Conservation (phyloP, 2,329 filamentous ascomycete species). For the Fusarium lyarnte region DNA sequence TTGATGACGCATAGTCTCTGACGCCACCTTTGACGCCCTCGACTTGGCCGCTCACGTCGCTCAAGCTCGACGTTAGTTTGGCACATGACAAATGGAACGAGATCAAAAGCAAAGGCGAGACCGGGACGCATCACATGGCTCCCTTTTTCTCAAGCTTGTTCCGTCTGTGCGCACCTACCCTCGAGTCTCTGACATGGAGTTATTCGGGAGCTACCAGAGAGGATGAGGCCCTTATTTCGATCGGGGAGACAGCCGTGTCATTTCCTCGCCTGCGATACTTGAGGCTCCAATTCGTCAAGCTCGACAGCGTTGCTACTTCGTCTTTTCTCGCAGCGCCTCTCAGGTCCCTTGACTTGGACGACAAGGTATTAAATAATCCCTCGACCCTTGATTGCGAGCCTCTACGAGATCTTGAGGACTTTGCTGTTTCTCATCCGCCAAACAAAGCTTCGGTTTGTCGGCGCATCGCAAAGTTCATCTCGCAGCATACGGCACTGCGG, state of each 20-base stretch:
- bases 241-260: neutral
- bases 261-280: slow-evolving; percentile 10
- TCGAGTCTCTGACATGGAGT: slow-evolving; percentile 15
- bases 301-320: neutral
- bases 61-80: neutral
- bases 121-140: neutral
- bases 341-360: neutral
- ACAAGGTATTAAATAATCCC: accelerated
- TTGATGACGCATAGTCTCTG: neutral
- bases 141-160: slow-evolving; percentile 3
- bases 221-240: neutral
- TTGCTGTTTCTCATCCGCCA: neutral
- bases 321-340: slow-evolving; percentile 6
- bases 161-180: slow-evolving; percentile 4
- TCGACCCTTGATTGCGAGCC: neutral
- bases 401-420: neutral
- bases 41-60: neutral
- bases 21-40: neutral
- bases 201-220: neutral
- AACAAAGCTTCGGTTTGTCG: accelerated
- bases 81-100: accelerated
- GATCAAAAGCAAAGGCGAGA: neutral
- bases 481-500: neutral
- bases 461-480: neutral
- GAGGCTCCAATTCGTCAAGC: neutral